Base-by-base conservation (phyloP, 2,329 filamentous ascomycete genomes). In the Aphanocladium album region DNA sequence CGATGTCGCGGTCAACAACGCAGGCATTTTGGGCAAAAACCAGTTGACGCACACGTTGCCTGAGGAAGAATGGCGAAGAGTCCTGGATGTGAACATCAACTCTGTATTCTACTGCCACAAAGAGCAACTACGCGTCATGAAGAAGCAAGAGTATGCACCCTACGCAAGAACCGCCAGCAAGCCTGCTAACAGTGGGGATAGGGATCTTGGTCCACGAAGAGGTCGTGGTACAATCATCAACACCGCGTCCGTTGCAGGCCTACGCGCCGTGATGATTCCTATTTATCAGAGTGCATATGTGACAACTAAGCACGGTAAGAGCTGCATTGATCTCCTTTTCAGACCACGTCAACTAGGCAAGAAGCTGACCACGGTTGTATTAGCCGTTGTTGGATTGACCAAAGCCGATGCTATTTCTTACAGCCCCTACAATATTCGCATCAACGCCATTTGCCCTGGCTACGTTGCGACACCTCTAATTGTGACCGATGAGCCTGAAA, bases 371-470 rank as follows among this genome's bases (percentile, higher is more conserved):
- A 39, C 35, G 5, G 30, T 9, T 30, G 9, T 9, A 9, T 30
- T 21, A 69, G 72, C 67, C 23, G 76, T 83, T 4, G 65, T 83
- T 54, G 81, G 81, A 0, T 71, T 87, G 50, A 83, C 81, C 9
- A 79, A 75, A 66, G 77, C 77, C 3, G 83, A 85, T 63, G 83
- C 80, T 1, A 77, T 79, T 51, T 74, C 76, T 0, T 86, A 85
- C 70, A 80, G 79, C 0, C 66, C 73, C 5, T 66, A 74, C 53
- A 78, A 77, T 2, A 83, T 86, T 60, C 79, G 83, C 52, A 81
- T 86, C 68, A 87, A 86, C 66, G 82, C 81, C 2, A 79, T 87
- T 19, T 85, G 83, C 60, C 83, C 83, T 0, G 81, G 77, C 9
- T 81, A 78, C 63, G 73, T 80, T 33, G 67, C 70, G 49, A 81